Base-by-base conservation (phyloP, 768 basidiomycete species). In the Kwoniella botswanensis region DNA sequence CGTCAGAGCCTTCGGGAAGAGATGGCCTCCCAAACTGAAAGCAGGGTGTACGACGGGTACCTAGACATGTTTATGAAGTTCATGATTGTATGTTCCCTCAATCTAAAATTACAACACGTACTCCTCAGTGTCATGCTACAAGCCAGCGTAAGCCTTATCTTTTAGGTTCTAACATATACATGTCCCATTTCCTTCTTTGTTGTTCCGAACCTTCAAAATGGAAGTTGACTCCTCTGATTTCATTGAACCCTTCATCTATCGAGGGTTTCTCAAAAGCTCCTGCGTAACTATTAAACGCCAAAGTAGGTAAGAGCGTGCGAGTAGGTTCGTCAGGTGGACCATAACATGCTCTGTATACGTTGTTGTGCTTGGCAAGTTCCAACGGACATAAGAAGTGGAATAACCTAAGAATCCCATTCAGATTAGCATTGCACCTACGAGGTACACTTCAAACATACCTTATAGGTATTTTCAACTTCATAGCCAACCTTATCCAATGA, bases 331-430 rank as follows among this genome's bases (percentile, higher is more conserved):
- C 71, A 24, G 62, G 55, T 1, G 79, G 71, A 12, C 76, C 82
- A 62, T 84, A 72, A 57, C 76, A 92, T 46, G 93, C 89, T 41
- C 95, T 88, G 79, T 96, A 97, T 9, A 94, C 83, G 77, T 95
- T 95, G 82, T 98, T 97, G 83, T 98, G 96, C 90, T 90, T 92
- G 2, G 93, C 93, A 7, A 96, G 86, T 57, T 93, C 91, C n/a
- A 88, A 75, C 10, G 91, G 88, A 55, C 90, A 91, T 10, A 88
- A 86, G 76, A 97, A 96, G 29, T 87, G 73, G 80, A 95, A 88
- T 78, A 92, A 92, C 65, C 92, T 92, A 60, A 24, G 65, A 50
- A 63, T 59, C 55, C 65, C 15, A 55, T 53, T n/a, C 58, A 2
- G 18, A 67, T 60, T n/a, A 73, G 29, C 41, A 54, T 26, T 35